Percentiles rank a stretch among this genome's conserved stretches.
Evolutionary conservation across 495 filamentous ascomycete species (phyloP).

Genomic region (Astrothelium subdiscretum): DNA sequence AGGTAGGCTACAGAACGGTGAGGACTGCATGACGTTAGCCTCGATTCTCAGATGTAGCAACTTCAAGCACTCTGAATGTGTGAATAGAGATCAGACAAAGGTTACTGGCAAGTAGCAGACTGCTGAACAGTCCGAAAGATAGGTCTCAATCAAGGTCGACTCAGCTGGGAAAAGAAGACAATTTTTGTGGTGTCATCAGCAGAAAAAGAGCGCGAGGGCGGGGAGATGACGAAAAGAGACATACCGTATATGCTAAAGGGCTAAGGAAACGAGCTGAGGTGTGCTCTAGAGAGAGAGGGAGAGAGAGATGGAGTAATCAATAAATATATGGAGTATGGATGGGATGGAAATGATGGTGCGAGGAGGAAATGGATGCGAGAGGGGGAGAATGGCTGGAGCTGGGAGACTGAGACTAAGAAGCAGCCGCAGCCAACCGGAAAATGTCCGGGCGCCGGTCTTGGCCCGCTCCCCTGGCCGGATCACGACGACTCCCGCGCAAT

Average conservation of each 20-base stretch:
- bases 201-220: constrained; percentile 25
- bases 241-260: too few relatives aligned
- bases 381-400: constrained; percentile 2
- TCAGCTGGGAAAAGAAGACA: constrained; percentile 91
- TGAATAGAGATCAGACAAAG: constrained; percentile 55
- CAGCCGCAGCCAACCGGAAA: constrained; percentile 1
- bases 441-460: not conserved
- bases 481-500: not conserved
- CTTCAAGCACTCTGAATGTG: not conserved
- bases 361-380: constrained; percentile 6
- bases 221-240: not conserved
- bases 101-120: constrained; percentile 93
- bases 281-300: not conserved
- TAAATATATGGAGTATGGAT: not conserved
- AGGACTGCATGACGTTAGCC: not conserved
- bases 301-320: not conserved
- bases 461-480: constrained; percentile 1
- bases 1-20: not conserved
- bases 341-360: not conserved
- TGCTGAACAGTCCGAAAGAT: constrained; percentile 56
- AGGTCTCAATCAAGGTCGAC: constrained; percentile 84
- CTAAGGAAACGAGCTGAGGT: not conserved
- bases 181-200: constrained; percentile 67
- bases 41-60: not conserved
- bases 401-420: not conserved